Evolutionary conservation across 2,329 filamentous ascomycete genomes (phyloP), one percentile per base, ranked within the genome.

Genomic region (Alternaria sp.): DNA sequence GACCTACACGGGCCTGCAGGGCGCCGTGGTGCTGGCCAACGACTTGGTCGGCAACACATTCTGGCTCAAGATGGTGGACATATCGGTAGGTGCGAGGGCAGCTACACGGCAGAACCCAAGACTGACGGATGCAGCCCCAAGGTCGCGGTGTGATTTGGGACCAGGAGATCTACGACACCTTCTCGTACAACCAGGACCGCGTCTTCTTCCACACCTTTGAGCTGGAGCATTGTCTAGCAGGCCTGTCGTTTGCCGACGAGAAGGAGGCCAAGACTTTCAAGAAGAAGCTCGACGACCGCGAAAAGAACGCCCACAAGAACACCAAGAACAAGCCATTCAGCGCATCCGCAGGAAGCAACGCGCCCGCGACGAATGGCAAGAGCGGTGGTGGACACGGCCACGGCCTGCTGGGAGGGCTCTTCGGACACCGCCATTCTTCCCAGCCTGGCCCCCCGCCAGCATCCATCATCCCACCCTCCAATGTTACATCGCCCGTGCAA

Each of bases 121-220:
- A 55, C 68, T 71, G 59, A 65, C 54, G 92, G 92, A 97, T 73
- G 57, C 60, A 72, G 70, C 62, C 72, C 14, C 61, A 70, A 58
- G 66, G 61, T 60, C 71, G 72, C 44, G 72, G 72, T 50, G 71
- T 73, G 42, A 69, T 74, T 34, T 74, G 72, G 72, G 72, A 74
- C 61, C 94, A 98, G 80, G 95, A 99, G 80, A 92, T 99, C 71
- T 99, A 96, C 80, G 94, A 99, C 69, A 88, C 88, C 50, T 98
- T 96, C 84, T 84, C 85, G 63, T 99, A 98, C 83, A 97, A 97
- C 80, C 94, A 97, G 75, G 95, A 99, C 77, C 89, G 95, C 61
- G 94, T 92, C 60, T 99, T 97, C 80, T 99, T 99, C 80, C 93
- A 98, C 79, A 93, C 92, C 5, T 99, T 99, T 76, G 95, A 99